Conservation (phyloP, 2,329 filamentous ascomycete genomes). For the Fusarium luffae region DNA sequence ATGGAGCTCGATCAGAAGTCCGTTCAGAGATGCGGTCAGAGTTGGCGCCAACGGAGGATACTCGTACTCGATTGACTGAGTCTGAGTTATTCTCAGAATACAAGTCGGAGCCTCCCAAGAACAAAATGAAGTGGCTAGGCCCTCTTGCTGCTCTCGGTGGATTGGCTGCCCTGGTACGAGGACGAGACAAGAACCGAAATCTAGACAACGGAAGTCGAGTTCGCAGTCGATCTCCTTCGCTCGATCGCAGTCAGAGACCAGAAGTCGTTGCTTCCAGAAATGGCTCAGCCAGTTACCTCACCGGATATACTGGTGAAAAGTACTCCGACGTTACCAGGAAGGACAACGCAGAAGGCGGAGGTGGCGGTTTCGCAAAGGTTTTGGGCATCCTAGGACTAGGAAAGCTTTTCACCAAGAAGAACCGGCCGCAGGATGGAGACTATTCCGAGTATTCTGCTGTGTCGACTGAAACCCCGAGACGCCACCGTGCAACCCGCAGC, state of each 20-base stretch:
- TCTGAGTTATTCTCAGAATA: conserved; percentile 54
- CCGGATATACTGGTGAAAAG: conserved; percentile 65
- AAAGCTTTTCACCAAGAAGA: conserved; percentile 66
- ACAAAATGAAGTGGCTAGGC: conserved; percentile 59
- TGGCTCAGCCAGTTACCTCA: conserved; percentile 67
- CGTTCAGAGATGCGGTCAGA: conserved; percentile 57
- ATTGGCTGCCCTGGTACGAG: conserved; percentile 58
- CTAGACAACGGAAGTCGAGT: conserved; percentile 53
- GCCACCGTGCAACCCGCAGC: conserved; percentile 54
- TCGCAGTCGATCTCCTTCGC: conserved; percentile 54
- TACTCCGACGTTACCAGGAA: conserved; percentile 61
- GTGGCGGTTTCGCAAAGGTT: conserved; percentile 69
- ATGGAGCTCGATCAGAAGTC: conserved; percentile 66
- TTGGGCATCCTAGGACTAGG: conserved; percentile 69
- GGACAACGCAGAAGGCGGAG: conserved; percentile 36
- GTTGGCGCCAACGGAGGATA: conserved; percentile 55
- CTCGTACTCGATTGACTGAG: conserved; percentile 54
- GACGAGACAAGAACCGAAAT: conserved; percentile 57
- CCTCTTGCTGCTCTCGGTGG: conserved; percentile 65
- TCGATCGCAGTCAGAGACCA: conserved; percentile 53
- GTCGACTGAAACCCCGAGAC: conserved; percentile 68
- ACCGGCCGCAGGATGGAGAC: conserved; percentile 65
- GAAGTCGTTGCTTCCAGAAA: conserved; percentile 65
- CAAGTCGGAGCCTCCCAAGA: conserved; percentile 47
- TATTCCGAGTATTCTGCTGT: conserved; percentile 74